Conservation (phyloP, 768 basidiomycete species). For the Collybia sordida region DNA sequence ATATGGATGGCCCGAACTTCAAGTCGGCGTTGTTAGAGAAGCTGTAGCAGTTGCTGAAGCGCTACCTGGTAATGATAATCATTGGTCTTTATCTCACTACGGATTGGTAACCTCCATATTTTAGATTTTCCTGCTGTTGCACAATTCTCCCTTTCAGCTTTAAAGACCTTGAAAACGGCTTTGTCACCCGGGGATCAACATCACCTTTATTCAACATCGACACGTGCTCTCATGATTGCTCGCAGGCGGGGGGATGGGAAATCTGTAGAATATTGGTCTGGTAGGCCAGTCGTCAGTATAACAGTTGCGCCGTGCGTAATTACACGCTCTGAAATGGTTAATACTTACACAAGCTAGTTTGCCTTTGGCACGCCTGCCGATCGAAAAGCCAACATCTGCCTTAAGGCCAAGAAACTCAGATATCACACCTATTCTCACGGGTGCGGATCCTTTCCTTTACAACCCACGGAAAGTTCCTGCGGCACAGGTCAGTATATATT, state of each 20-base stretch:
- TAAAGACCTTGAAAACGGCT: constrained; percentile 69
- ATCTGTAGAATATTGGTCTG: constrained; percentile 84
- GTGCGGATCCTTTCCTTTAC: constrained; percentile 85
- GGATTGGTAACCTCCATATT: constrained; percentile 5
- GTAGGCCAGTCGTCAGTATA: constrained; percentile 75
- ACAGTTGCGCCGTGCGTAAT: constrained; percentile 69
- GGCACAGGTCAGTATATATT: constrained; percentile 48
- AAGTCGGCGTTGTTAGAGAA: constrained; percentile 91
- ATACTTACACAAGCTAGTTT: constrained; percentile 43
- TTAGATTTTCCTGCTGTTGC: constrained; percentile 84
- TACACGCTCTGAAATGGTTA: constrained; percentile 1
- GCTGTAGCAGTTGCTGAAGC: constrained; percentile 90
- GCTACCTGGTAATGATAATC: constrained; percentile 78
- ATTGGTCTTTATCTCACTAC: not conserved
- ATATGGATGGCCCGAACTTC: constrained; percentile 94
- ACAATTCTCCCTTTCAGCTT: constrained; percentile 84
- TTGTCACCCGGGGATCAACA: constrained; percentile 78
- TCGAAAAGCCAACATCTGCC: constrained; percentile 67
- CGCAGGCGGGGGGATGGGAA: constrained; percentile 74
- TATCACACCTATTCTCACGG: constrained; percentile 50
- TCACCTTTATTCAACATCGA: constrained; percentile 71
- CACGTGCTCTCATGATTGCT: constrained; percentile 71
- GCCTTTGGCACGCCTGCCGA: constrained; percentile 65
- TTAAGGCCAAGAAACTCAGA: constrained; percentile 41
- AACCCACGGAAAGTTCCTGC: constrained; percentile 73